Base-by-base conservation (phyloP, 805 yeast genomes). In the Teunomyces lycoperdinae region DNA sequence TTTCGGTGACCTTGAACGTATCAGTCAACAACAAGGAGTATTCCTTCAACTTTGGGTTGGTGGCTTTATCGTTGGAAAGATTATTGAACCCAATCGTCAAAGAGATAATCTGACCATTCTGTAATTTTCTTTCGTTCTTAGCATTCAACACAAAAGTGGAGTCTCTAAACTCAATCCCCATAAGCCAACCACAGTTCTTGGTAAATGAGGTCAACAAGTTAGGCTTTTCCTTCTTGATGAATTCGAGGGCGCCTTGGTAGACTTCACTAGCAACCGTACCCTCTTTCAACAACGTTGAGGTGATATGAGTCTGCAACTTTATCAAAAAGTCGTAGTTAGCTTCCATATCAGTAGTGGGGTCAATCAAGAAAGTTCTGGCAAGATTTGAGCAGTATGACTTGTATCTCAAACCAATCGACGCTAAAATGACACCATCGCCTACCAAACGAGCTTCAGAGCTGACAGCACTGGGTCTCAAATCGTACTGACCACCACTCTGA, bases 141-240 rank as follows among this genome's bases (percentile, higher is more conserved):
- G 80, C 76, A 60, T 86, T 87, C 46, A 92, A 71, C 13, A 89
- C 75, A 53, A 87, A 81, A 2, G 84, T 71, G 0, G 91, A 77
- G 64, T 90, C 97, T 67, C 96, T 79, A 61, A 88, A 89, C 60
- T 89, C 97, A 51, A 92, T 78, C 50, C 98, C 98, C 48, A 88
- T 84, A 48, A 88, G 74, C 79, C 94, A 88, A 45, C 98, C 98
- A 53, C 85, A 79, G 58, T 88, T 88, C 60, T 87, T 87, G 43
- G 90, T 77, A 55, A 90, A 85, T 57, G 79, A 72, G 24, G 70
- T 60, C 31, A 74, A 82, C 57, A 92, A 71, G 16, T 83, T 88
- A 2, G 95, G 87, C 50, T 81, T 81, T 14, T 76, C 66, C 13
- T 54, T 46, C 55, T 79, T 76, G 50, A 91, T 77, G 55, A 67